Percentiles rank a stretch among this genome's conserved stretches.
These are phyloP conservation scores for Colletotrichum eremochloae DNA, from an alignment of 2,329 filamentous ascomycete species.

Conservation along the genomic window DNA sequence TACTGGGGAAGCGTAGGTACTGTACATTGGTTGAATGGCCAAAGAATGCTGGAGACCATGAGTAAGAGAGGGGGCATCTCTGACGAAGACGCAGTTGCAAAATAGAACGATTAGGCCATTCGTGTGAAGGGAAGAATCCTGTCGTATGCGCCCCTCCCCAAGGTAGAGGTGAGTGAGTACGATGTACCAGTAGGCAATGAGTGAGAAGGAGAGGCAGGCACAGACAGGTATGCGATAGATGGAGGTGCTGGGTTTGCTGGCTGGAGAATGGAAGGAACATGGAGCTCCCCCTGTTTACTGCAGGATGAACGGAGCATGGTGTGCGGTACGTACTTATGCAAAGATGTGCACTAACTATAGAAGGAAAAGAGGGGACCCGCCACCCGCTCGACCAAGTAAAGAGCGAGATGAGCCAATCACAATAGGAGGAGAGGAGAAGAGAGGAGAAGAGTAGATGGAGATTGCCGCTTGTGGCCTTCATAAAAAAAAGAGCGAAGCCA, in stretches of 20 bases:
- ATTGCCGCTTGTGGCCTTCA: constrained; percentile 24
- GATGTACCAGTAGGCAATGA: no score
- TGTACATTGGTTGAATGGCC: background rate
- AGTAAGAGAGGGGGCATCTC: background rate
- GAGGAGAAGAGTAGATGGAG: constrained; percentile 8
- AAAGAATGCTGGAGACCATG: background rate
- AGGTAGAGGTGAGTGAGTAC: no score
- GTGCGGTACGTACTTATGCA: constrained; percentile 15
- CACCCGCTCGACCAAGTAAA: constrained; percentile 22
- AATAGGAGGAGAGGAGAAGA: background rate
- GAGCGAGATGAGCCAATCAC: constrained; percentile 27
- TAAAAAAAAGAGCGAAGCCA: constrained; percentile 9
- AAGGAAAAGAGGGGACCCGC: constrained; percentile 11
- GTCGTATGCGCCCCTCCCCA: background rate
- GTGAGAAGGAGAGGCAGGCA: background rate
- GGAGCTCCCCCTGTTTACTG: background rate
- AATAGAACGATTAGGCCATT: constrained; percentile 23
- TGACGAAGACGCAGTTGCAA: background rate
- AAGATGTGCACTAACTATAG: constrained; percentile 19
- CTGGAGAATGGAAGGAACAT: background rate
- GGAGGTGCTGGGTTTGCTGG: no score
- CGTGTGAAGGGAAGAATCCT: constrained; percentile 19
- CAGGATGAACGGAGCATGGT: constrained; percentile 7
- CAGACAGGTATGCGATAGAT: background rate
- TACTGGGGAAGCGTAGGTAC: no score